Percentiles rank a stretch among this genome's conserved stretches.
Conservation (phyloP, 257 asterid genomes). For the Plectranthus barbatus region DNA sequence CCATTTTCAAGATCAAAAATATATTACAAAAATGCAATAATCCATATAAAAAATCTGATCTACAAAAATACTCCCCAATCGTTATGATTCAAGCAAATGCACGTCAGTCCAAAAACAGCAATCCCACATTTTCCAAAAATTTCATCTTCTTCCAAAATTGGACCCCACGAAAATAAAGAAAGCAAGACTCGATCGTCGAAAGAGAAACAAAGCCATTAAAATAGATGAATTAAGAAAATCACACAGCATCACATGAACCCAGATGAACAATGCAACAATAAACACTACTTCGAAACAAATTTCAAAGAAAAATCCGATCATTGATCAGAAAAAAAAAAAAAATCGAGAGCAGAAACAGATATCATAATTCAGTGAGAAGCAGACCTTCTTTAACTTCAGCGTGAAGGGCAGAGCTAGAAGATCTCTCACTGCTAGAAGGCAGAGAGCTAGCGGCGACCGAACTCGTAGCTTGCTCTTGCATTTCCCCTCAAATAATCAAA, state of each 20-base stretch:
- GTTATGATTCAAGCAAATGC: not conserved
- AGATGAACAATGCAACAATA: slow-evolving; percentile 9
- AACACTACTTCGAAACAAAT: not conserved
- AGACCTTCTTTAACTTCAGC: slow-evolving; percentile 69
- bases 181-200: not conserved
- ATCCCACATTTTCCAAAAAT: not conserved
- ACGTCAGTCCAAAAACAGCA: not conserved
- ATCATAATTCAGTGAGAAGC: not conserved
- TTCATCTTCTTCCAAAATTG: not conserved
- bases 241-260: not conserved
- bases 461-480: slow-evolving; percentile 90
- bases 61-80: not conserved
- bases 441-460: slow-evolving; percentile 69
- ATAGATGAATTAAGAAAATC: not conserved
- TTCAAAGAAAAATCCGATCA: not conserved
- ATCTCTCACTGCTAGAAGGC: slow-evolving; percentile 94
- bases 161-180: not conserved
- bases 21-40: not conserved
- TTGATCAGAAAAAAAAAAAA: not conserved
- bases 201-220: not conserved
- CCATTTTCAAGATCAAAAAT: not conserved
- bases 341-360: not conserved
- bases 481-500: slow-evolving; percentile 21
- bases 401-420: slow-evolving; percentile 86
- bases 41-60: not conserved